Base-by-base conservation (phyloP, 805 yeast genomes). In the Komagataella phaffii region DNA sequence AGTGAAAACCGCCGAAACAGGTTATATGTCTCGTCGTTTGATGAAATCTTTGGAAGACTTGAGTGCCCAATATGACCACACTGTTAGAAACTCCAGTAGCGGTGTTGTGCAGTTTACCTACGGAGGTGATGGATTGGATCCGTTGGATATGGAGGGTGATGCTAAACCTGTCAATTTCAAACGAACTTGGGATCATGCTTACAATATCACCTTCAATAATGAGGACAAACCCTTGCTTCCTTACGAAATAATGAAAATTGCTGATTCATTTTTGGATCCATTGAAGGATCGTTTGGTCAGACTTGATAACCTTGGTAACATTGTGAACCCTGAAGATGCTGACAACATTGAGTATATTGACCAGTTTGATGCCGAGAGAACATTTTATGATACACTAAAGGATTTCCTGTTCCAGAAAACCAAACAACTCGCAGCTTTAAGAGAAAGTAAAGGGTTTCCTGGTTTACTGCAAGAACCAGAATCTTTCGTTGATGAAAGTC, bases 111-210 rank as follows among this genome's bases (percentile, higher is more conserved):
- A 93, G 69, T 93, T 93, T 69, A 87, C 88, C 43, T 93, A 93
- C 64, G 99, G 99, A 68, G 99, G 98, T 56, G 99, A 93, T 67
- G 96, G 98, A 49, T 76, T 93, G 56, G 99, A 93, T 73, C 99
- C 99, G 3, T 75, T 88, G 63, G 97, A 91, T 68, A 93, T 93
- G 99, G 99, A 95, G 70, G 99, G 99, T 58, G 96, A 95, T 67
- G 96, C 98, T 1, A 80, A 74, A 60, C 99, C 99, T 0, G 99
- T 93, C 43, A 89, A 95, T 64, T 91, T 93, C 65, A 75, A 74
- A 52, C 81, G 97, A 63, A 88, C 96, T 21, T 93, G 99, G 99
- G 89, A 83, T 56, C 99, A 93, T 65, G 83, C 96, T 6, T 74
- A 68, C 59, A 84, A 85, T 67, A 71, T 88, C 52, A 85, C 96